These are phyloP conservation scores for Chlamydomonas sphaeroides DNA, from an alignment of 139 green algal genomes.

Conservation along the genomic window DNA sequence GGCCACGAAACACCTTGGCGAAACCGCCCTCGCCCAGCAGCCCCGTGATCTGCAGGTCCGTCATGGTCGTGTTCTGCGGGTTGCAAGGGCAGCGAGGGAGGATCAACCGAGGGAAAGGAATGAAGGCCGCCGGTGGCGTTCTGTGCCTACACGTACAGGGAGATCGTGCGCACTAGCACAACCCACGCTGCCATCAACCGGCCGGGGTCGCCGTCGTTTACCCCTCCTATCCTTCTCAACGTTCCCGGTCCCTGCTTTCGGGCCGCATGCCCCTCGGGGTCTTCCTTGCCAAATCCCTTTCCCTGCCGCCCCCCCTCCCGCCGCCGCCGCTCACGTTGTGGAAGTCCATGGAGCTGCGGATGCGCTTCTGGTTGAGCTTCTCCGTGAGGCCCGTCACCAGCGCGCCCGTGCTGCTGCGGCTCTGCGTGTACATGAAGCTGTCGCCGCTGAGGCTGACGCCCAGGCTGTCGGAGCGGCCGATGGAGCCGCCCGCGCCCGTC, in stretches of 20 bases:
- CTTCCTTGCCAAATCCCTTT: background rate
- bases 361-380: slow-evolving; percentile 74
- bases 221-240: too few relatives aligned
- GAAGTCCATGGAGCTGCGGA: slow-evolving; percentile 50
- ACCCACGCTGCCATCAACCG: too few relatives aligned
- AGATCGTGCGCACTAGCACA: too few relatives aligned
- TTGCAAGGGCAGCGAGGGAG: too few relatives aligned
- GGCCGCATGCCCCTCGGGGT: too few relatives aligned
- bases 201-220: too few relatives aligned
- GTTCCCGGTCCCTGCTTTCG: background rate
- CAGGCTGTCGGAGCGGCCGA: slow-evolving; percentile 32
- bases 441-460: slow-evolving; percentile 27
- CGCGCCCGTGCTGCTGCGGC: slow-evolving; percentile 55
- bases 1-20: slow-evolving; percentile 67
- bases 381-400: slow-evolving; percentile 67
- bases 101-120: too few relatives aligned
- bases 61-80: slow-evolving; percentile 44
- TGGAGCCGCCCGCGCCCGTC: slow-evolving; percentile 12
- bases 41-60: slow-evolving; percentile 51
- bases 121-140: too few relatives aligned
- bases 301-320: background rate
- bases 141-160: too few relatives aligned
- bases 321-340: slow-evolving; percentile 25
- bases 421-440: slow-evolving; percentile 47
- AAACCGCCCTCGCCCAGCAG: slow-evolving; percentile 72